Percentiles rank a stretch among this genome's conserved stretches.
These are phyloP conservation scores for Pseudonectria buxi DNA, from an alignment of 2,329 filamentous ascomycete species.

Conservation along the genomic window DNA sequence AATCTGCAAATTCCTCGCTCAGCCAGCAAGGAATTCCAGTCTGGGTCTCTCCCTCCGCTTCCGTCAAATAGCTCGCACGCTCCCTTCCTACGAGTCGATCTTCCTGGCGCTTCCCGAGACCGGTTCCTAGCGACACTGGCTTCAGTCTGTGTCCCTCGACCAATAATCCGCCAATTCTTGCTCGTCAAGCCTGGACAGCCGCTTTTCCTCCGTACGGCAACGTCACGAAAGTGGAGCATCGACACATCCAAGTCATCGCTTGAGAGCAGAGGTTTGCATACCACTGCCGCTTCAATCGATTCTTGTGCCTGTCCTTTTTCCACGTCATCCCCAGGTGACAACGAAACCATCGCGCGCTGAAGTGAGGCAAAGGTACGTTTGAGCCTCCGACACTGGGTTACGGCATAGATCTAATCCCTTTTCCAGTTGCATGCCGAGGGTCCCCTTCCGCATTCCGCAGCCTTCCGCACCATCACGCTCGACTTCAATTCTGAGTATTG, in stretches of 20 bases:
- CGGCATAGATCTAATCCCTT: constrained; percentile 21
- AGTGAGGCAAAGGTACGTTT: constrained; percentile 22
- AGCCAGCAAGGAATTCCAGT: constrained; percentile 36
- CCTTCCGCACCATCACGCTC: constrained; percentile 37
- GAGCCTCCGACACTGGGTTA: constrained; percentile 6
- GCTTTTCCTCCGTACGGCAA: constrained; percentile 8
- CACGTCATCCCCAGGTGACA: neutral
- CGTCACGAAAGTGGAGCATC: constrained; percentile 10
- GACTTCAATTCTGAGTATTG: constrained; percentile 36
- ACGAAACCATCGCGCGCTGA: neutral
- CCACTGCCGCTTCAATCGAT: no score
- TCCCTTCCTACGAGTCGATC: constrained; percentile 24
- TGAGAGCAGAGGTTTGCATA: no score
- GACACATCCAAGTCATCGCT: constrained; percentile 5
- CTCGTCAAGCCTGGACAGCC: constrained; percentile 25
- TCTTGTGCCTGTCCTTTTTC: neutral
- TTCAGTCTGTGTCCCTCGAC: constrained; percentile 4
- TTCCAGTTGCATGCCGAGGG: constrained; percentile 32
- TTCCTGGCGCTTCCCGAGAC: constrained; percentile 31
- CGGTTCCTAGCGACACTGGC: constrained; percentile 12
- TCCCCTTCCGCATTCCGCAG: constrained; percentile 27
- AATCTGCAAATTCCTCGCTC: constrained; percentile 35
- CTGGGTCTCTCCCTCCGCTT: constrained; percentile 19
- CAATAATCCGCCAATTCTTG: constrained; percentile 25
- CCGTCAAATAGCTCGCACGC: constrained; percentile 21